Evolutionary conservation across 345 rosid genomes (phyloP).

Genomic region (Mallotus nudiflorus): DNA sequence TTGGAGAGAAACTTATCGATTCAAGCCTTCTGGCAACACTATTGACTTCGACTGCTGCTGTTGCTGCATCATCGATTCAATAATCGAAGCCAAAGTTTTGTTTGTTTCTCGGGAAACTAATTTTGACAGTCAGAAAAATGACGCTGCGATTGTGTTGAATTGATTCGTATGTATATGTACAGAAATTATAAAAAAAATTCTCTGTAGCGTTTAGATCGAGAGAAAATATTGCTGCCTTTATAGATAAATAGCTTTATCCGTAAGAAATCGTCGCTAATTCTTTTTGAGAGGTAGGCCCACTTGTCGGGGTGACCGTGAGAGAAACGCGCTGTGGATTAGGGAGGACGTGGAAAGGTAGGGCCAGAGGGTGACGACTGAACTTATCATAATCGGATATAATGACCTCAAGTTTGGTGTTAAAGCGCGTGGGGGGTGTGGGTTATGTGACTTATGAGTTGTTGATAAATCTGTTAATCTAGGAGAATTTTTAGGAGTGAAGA

Average conservation of each 20-base stretch:
- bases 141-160: constrained; percentile 12
- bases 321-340: constrained; percentile 18
- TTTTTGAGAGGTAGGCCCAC: background rate
- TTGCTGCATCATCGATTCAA: no score
- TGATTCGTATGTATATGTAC: background rate
- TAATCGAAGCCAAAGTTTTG: constrained; percentile 20
- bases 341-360: background rate
- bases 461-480: background rate
- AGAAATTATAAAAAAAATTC: background rate
- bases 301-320: constrained; percentile 9
- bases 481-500: background rate
- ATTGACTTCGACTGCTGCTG: no score
- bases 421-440: constrained; percentile 18
- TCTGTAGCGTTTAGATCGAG: constrained; percentile 3
- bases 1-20: constrained; percentile 10
- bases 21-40: no score
- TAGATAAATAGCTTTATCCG: constrained; percentile 8
- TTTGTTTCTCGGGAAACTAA: constrained; percentile 39
- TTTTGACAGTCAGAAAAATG: constrained; percentile 7
- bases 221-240: constrained; percentile 11
- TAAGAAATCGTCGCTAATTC: background rate
- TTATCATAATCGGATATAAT: constrained; percentile 16
- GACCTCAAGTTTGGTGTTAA: constrained; percentile 2
- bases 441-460: background rate
- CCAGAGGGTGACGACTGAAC: constrained; percentile 32